phyloP scores from a whole-genome alignment of 2,329 filamentous ascomycete genomes.

The Fusarium sp. region DNA sequence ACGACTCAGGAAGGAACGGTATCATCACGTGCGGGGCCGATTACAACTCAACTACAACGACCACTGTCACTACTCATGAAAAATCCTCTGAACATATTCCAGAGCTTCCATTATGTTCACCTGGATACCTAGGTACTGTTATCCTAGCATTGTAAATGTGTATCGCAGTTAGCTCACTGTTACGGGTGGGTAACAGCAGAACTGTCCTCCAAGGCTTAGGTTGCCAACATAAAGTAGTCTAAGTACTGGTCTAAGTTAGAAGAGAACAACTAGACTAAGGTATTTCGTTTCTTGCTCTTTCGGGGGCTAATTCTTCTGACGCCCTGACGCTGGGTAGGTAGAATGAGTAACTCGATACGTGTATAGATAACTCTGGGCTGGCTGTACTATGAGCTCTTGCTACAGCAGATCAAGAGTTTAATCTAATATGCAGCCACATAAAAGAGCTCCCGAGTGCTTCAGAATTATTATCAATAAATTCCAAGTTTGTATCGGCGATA shows the following conservation, averaged over 20 bases:
- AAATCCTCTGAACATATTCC: too few relatives aligned
- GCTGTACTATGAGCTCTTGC: not conserved
- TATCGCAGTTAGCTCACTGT: not conserved
- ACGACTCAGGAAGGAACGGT: not conserved
- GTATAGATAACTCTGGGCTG: not conserved
- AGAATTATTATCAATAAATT: not conserved
- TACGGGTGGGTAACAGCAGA: not conserved
- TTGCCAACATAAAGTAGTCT: not conserved
- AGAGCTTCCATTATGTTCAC: too few relatives aligned
- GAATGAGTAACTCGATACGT: not conserved
- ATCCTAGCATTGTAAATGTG: not conserved
- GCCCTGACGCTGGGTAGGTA: not conserved
- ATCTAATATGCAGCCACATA: not conserved
- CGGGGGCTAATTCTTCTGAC: not conserved
- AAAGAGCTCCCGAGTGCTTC: not conserved
- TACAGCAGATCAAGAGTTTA: not conserved
- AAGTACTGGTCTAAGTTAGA: not conserved
- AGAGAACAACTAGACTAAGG: not conserved
- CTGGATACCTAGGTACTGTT: too few relatives aligned
- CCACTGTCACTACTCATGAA: not conserved
- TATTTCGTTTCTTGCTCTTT: not conserved
- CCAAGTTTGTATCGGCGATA: not conserved
- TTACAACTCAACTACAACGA: not conserved
- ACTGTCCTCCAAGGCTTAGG: not conserved
- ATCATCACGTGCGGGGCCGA: slow-evolving; percentile 28